phyloP scores from a whole-genome alignment of 2,329 filamentous ascomycete genomes.

The Raffaelea deltoideospora region DNA sequence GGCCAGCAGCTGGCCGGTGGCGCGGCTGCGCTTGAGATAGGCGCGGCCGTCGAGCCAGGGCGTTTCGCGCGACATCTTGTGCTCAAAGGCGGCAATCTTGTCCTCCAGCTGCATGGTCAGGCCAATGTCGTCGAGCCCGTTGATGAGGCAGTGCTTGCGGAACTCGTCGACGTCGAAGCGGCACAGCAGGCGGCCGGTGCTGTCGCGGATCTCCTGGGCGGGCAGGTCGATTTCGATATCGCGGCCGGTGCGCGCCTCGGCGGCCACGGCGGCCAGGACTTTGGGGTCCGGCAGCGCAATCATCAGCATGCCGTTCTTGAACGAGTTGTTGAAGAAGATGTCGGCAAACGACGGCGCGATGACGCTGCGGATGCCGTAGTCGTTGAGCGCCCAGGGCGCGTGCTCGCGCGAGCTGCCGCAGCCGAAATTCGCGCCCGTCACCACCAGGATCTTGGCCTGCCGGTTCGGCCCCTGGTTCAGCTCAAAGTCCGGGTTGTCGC shows the following conservation, averaged over 20 bases:
- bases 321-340: constrained; percentile 99
- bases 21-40: constrained; percentile 52
- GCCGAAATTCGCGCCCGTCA: constrained; percentile 86
- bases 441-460: constrained; percentile 73
- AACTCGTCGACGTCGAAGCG: constrained; percentile 84
- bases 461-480: constrained; percentile 85
- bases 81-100: constrained; percentile 75
- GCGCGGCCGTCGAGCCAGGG: constrained; percentile 85
- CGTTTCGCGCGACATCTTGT: constrained; percentile 57
- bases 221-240: constrained; percentile 85
- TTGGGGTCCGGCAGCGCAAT: constrained; percentile 56
- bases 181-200: constrained; percentile 57
- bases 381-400: constrained; percentile 89
- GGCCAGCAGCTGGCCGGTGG: constrained; percentile 35
- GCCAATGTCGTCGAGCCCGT: constrained; percentile 91
- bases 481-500: constrained; percentile 67
- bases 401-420: constrained; percentile 89
- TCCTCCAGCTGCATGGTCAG: constrained; percentile 85
- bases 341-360: constrained; percentile 78
- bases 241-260: constrained; percentile 61
- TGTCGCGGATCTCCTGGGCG: constrained; percentile 68
- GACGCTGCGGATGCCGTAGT: constrained; percentile 89
- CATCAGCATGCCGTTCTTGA: constrained; percentile 98
- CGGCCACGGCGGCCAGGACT: constrained; percentile 54
- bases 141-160: constrained; percentile 83